Base-by-base conservation (phyloP, 495 filamentous ascomycete genomes). In the Aspergillus indologenus region DNA sequence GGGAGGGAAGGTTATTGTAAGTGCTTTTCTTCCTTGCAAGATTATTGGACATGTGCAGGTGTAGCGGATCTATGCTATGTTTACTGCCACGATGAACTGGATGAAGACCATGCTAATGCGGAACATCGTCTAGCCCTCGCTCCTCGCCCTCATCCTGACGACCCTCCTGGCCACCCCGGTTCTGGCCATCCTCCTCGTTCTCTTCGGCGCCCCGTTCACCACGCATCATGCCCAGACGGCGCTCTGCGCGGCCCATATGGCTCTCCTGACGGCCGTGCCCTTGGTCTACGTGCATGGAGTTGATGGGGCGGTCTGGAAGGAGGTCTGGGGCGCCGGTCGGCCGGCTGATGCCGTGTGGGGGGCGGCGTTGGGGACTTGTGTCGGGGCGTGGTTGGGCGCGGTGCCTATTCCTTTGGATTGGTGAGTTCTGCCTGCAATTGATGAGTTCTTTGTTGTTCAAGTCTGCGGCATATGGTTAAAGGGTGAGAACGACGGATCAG, bases 341-440 rank as follows among this genome's bases (percentile, higher is more conserved):
- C 78, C 80, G 0, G 71, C 69, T 0, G 71, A 76, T 66, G 65
- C 69, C 5, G 70, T 78, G 5, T 77, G 70, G 63, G 78, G 68
- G 4, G 73, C 72, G 20, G 75, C 73, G 18, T 55, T 82, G 21
- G 81, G 79, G 9, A 72, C 77, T 5, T 64, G 75, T 12, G 68
- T 91, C 29, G 81, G 79, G 5, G 80, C 77, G 79, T 77, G 91
- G 90, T 62, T 92, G 78, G 58, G 80, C 77, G 63, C 70, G 83
- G 86, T 97, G 34, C 95, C 95, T 1, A 98, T 98, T 68, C 95
- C 94, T 19, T 75, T 98, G 61, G 94, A 97, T 70, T 97, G 92
- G 91, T 90, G 79, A 66, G 79, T 79, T 49, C 43, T 45, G 40
- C 15, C 43, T 31, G 49, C 45, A 68, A 44, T 61, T 48, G 45